These are phyloP conservation scores for Coniochaeta sp. DNA, from an alignment of 2,329 filamentous ascomycete genomes.

Conservation along the genomic window DNA sequence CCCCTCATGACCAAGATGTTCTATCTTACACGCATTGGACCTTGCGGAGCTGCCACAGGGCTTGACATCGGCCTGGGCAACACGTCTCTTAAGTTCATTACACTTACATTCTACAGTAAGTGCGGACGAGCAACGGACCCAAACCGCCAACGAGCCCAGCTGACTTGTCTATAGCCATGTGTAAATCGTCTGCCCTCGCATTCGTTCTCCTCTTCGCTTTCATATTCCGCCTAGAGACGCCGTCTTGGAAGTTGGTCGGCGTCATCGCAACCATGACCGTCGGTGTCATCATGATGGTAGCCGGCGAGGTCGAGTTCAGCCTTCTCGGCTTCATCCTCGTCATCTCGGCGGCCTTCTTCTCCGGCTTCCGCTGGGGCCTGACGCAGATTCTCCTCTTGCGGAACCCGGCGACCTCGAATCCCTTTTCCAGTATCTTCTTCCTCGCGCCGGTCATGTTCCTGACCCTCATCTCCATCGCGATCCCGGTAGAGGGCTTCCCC, in stretches of 20 bases:
- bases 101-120: slow-evolving; percentile 88
- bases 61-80: slow-evolving; percentile 95
- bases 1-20: slow-evolving; percentile 82
- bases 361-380: slow-evolving; percentile 96
- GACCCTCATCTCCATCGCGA: slow-evolving; percentile 69
- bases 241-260: slow-evolving; percentile 74
- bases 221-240: slow-evolving; percentile 81
- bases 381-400: slow-evolving; percentile 92
- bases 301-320: slow-evolving; percentile 86
- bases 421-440: slow-evolving; percentile 95
- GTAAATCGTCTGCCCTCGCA: slow-evolving; percentile 91
- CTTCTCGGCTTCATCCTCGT: slow-evolving; percentile 82
- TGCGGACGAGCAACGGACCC: no score
- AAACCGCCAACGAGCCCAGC: slow-evolving; percentile 6
- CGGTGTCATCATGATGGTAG: slow-evolving; percentile 97
- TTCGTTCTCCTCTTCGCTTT: slow-evolving; percentile 97
- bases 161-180: slow-evolving; percentile 62
- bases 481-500: slow-evolving; percentile 76
- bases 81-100: slow-evolving; percentile 92
- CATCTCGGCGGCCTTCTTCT: slow-evolving; percentile 90
- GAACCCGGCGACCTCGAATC: slow-evolving; percentile 91
- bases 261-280: slow-evolving; percentile 90
- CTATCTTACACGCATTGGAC: slow-evolving; percentile 85
- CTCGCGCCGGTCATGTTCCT: slow-evolving; percentile 96
- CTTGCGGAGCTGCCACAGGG: slow-evolving; percentile 86